phyloP scores from a whole-genome alignment of 768 basidiomycete species.

The Thelephora aurantiotincta region DNA sequence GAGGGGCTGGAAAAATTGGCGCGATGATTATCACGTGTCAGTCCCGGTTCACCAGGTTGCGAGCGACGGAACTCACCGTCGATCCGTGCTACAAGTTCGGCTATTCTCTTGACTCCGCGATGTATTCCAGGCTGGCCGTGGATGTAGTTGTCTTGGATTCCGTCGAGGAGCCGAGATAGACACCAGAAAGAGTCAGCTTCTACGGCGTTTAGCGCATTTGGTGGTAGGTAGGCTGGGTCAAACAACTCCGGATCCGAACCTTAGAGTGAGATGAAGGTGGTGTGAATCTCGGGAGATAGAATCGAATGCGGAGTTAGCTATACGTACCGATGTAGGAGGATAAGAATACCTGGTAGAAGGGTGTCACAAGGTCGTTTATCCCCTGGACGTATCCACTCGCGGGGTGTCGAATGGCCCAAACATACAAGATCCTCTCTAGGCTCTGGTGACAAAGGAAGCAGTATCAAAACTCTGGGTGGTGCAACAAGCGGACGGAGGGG shows the following conservation, averaged over 20 bases:
- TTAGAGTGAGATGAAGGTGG: slow-evolving; percentile 19
- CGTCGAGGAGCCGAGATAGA: slow-evolving; percentile 85
- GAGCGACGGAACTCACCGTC: slow-evolving; percentile 40
- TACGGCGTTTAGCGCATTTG: slow-evolving; percentile 61
- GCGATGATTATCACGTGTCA: not conserved
- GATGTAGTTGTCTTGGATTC: slow-evolving; percentile 98
- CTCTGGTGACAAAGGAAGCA: slow-evolving; percentile 34
- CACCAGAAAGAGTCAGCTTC: slow-evolving; percentile 99
- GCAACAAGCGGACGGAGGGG: slow-evolving; percentile 3
- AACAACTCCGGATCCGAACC: slow-evolving; percentile 87
- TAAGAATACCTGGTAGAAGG: slow-evolving; percentile 96
- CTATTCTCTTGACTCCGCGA: slow-evolving; percentile 85
- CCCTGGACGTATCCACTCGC: slow-evolving; percentile 98
- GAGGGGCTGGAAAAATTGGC: slow-evolving; percentile 40
- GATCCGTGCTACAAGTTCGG: slow-evolving; percentile 81
- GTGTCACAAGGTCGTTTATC: slow-evolving; percentile 95
- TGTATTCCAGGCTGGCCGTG: slow-evolving; percentile 95
- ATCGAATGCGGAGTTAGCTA: not conserved
- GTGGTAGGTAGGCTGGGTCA: slow-evolving; percentile 64
- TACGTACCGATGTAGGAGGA: slow-evolving; percentile 81
- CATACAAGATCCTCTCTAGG: slow-evolving; percentile 89
- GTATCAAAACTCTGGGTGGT: not conserved
- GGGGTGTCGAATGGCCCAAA: slow-evolving; percentile 98
- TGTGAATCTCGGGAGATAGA: not conserved
- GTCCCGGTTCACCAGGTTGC: not conserved